Base-by-base conservation (phyloP, 2,329 filamentous ascomycete species). In the Pseudomassariella vexata region DNA sequence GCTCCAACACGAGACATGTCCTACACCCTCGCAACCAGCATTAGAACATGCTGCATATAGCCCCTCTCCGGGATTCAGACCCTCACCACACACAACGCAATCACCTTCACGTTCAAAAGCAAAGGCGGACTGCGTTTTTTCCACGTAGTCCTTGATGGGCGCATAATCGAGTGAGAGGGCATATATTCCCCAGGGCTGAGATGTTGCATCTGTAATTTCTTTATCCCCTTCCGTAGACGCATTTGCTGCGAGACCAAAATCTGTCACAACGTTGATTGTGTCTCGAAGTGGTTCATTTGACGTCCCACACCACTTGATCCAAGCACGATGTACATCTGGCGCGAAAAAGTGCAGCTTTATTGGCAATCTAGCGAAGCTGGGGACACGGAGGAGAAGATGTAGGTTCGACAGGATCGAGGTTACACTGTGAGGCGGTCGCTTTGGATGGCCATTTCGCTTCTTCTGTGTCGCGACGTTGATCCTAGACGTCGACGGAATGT, bases 311-410 rank as follows among this genome's bases (percentile, higher is more conserved):
- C 73, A 79, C 29, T 57, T 65, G 12, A 68, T 53, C 90, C 90
- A 96, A 2, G 72, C 68, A 14, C 61, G 60, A 46, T 83, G 72
- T 0, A 86, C 79, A 37, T 90, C 84, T 3, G 65, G 60, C 3
- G 69, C 68, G 45, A 95, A 90, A 57, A 96, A 90, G 16, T 84
- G 79, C 28, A 95, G 53, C 32, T 74, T 74, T 32, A 98, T 65
- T 14, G 90, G 90, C 90, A 88, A 95, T 27, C 79, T 67, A 11
- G 68, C 64, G 53, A 96, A 96, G 55, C 85, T 92, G 3, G 76
- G 72, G 3, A 88, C 84, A 1, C 82, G 73, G 2, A 94, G 68
- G 1, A 98, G 67, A 3, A 92, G 65, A 53, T 95, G 85, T 17
- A 96, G 57, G 47, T 94, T 92, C 3, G 82, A 80, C 18, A 96